These are phyloP conservation scores for Schwanniomyces yamadae DNA, from an alignment of 805 yeast genomes.

Conservation along the genomic window DNA sequence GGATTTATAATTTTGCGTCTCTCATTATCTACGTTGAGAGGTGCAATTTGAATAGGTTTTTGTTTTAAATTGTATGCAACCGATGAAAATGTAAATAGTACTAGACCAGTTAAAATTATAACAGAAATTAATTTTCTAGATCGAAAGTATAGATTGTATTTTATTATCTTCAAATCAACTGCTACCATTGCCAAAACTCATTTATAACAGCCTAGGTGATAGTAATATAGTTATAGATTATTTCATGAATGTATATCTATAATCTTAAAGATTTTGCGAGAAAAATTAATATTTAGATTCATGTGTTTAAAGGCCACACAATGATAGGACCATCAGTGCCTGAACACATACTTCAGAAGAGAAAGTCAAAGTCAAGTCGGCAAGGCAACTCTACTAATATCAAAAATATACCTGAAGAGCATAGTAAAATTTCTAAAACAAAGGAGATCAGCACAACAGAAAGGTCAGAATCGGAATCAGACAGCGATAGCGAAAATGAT, in stretches of 20 bases:
- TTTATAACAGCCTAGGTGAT: no score
- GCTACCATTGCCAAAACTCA: no score
- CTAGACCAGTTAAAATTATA: neutral
- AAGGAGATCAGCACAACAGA: neutral
- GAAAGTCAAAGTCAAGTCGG: no score
- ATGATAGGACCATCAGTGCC: constrained; percentile 3
- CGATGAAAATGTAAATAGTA: neutral
- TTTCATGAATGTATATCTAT: no score
- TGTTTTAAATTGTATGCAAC: neutral
- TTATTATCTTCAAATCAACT: neutral
- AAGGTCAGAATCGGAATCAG: neutral
- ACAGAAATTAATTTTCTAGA: neutral
- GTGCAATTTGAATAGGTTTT: neutral
- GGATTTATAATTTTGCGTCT: constrained; percentile 16
- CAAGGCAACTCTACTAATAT: no score
- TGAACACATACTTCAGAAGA: neutral
- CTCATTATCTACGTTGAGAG: constrained; percentile 9
- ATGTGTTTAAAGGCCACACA: no score
- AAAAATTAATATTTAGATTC: no score
- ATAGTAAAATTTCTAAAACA: neutral
- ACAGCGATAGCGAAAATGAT: constrained; percentile 1
- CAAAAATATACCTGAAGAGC: no score
- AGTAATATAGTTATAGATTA: no score
- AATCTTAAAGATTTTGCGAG: no score
- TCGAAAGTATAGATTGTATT: constrained; percentile 4